Percentiles rank a stretch among this genome's conserved stretches.
These are phyloP conservation scores for Phytopythium litorale DNA, from an alignment of 352 stramenopile species.

Conservation along the genomic window DNA sequence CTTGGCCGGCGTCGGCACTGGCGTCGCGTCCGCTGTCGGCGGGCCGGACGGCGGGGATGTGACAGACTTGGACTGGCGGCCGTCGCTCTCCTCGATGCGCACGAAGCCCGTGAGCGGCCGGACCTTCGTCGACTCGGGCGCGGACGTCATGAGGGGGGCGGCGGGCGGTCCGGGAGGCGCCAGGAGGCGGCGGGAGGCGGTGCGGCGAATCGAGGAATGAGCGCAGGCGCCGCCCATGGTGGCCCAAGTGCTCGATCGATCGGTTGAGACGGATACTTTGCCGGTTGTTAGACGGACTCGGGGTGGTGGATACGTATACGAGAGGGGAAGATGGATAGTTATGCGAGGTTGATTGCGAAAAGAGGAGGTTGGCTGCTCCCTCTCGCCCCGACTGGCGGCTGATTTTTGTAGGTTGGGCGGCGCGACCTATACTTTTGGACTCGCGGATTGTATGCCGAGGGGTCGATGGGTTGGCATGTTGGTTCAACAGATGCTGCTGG, in stretches of 20 bases:
- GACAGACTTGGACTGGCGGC: slow-evolving; percentile 16
- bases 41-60: too few species aligned
- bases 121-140: not conserved
- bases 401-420: not conserved
- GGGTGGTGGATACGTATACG: too few species aligned
- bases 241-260: too few species aligned
- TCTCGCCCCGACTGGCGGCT: not conserved
- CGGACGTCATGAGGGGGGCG: not conserved
- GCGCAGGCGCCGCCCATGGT: too few species aligned
- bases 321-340: not conserved
- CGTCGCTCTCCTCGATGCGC: slow-evolving; percentile 44
- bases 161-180: not conserved
- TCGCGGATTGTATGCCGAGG: not conserved
- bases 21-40: too few species aligned
- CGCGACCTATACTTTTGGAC: not conserved
- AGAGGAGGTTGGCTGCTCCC: not conserved
- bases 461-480: not conserved
- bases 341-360: slow-evolving; percentile 1
- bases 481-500: not conserved
- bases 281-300: not conserved
- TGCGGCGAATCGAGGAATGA: not conserved
- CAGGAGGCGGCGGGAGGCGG: not conserved
- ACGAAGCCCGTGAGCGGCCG: slow-evolving; percentile 42
- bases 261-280: not conserved
- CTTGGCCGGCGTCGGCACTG: slow-evolving; percentile 21